A percentile compares a stretch with the other conserved stretches of the same genome.
These are phyloP conservation scores for Tuctoria greenei DNA, from an alignment of 176 grass and related monocot species.

Conservation along the genomic window DNA sequence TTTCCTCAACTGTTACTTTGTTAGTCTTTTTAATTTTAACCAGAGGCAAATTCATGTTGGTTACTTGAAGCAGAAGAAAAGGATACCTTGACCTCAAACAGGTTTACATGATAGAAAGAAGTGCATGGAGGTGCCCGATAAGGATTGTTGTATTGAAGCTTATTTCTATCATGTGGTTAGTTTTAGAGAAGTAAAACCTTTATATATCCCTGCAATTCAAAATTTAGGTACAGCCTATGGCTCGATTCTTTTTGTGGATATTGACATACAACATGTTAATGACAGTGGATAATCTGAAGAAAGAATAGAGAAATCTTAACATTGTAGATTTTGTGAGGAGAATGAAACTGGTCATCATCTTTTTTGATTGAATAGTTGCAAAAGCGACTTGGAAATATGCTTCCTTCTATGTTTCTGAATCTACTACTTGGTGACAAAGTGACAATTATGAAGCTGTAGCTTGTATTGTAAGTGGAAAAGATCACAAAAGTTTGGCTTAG, in stretches of 20 bases:
- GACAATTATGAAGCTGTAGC: not conserved
- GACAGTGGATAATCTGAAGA: not conserved
- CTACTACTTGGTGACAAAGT: not conserved
- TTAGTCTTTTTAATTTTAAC: conserved; percentile 8
- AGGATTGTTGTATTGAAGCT: conserved; percentile 5
- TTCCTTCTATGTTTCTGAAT: not conserved
- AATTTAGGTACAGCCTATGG: not conserved
- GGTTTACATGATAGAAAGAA: conserved; percentile 22
- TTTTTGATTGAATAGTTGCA: not conserved
- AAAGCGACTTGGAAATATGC: not conserved
- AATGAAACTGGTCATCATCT: not conserved
- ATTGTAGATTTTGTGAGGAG: not conserved
- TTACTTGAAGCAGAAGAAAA: conserved; percentile 23
- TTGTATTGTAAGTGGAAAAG: not conserved
- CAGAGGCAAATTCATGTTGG: conserved; percentile 8
- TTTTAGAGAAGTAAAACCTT: not conserved
- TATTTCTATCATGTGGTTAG: not conserved
- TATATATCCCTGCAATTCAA: not conserved
- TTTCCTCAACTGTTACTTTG: not conserved
- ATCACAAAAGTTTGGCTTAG: not conserved
- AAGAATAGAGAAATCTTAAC: not conserved
- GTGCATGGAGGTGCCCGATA: not conserved
- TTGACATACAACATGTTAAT: not conserved
- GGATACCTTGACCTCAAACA: not conserved
- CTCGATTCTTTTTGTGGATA: not conserved